Conservation (phyloP, 2,329 filamentous ascomycete species). For the Aspergillus bombycis region DNA sequence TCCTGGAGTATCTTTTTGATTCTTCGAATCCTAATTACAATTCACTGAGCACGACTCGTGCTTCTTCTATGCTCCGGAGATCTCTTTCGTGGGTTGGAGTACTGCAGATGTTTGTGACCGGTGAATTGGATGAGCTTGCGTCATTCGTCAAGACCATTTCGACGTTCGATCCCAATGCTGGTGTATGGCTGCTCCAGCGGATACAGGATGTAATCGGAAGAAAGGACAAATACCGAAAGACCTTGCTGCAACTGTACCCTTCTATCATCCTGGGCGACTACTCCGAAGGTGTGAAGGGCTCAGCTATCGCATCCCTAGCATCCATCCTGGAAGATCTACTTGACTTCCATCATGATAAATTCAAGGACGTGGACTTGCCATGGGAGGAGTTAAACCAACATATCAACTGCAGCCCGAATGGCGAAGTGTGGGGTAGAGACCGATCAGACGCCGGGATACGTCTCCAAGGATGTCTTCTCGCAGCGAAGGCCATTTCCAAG, state of each 20-base stretch:
- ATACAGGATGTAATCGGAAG: slow-evolving; percentile 30
- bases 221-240: slow-evolving; percentile 25
- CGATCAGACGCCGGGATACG: slow-evolving; percentile 41
- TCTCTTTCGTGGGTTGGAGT: slow-evolving; percentile 36
- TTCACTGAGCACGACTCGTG: slow-evolving; percentile 32
- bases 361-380: slow-evolving; percentile 29
- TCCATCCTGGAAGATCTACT: slow-evolving; percentile 34
- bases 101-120: slow-evolving; percentile 27
- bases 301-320: slow-evolving; percentile 38
- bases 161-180: slow-evolving; percentile 36
- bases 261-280: slow-evolving; percentile 31
- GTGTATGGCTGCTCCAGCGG: slow-evolving; percentile 39
- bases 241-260: slow-evolving; percentile 34
- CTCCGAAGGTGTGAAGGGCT: slow-evolving; percentile 31
- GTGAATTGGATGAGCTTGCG: slow-evolving; percentile 21
- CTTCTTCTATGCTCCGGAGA: slow-evolving; percentile 40
- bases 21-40: slow-evolving; percentile 29
- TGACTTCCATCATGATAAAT: slow-evolving; percentile 17
- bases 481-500: slow-evolving; percentile 24
- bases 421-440: slow-evolving; percentile 38
- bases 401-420: slow-evolving; percentile 28
- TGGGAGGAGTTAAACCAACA: slow-evolving; percentile 30
- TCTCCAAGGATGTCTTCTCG: slow-evolving; percentile 42
- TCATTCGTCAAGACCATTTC: slow-evolving; percentile 31
- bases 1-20: slow-evolving; percentile 31